Base-by-base conservation (phyloP, 768 basidiomycete genomes). In the Lentinula guzmanii region DNA sequence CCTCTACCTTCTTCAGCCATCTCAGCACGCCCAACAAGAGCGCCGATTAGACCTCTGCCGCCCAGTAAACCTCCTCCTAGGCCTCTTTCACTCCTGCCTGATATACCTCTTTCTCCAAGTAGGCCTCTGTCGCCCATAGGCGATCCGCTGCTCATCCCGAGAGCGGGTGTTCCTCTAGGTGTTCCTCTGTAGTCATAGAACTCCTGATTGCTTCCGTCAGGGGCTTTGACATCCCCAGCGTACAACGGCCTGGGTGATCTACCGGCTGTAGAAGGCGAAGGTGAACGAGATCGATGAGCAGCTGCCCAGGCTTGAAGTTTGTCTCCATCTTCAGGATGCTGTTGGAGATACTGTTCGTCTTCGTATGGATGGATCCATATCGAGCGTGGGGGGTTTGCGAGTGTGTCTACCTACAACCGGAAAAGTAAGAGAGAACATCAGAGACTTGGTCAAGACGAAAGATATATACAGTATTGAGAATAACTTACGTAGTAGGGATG, bases 351-450 rank as follows among this genome's bases (percentile, higher is more conserved):
- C 54, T 82, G 76, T 52, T 85, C 82, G 67, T 90, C 87, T 61
- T 90, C 86, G 62, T 82, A 82, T 1, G 90, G 89, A 67, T 91
- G 87, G 1, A 78, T 76, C 89, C 89, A 91, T 66, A 84, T 89
- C 0, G 83, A 77, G 0, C 89, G 81, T 1, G 86, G 82, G 6
- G 90, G 89, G 7, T 70, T 75, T 1, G 82, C 82, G 59, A 72
- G 75, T 0, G 86, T 89, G 61, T 90, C 86, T 15, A 89, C 84
- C 85, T 87, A 52, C 0, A 39, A 51, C 48, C 50, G 42, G 4
- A 8, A 9, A 34, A 39, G 37, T 10, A 11, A 13, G 10, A 15
- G 4, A 10, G 9, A 1, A 13, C 8, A 39, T 35, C 37, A 35
- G 35, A 4, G 11, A 39, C 11, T 54, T 8, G 8, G 3, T 39